Evolutionary conservation across 805 yeast genomes (phyloP).

Genomic region (Kazachstania africana): DNA sequence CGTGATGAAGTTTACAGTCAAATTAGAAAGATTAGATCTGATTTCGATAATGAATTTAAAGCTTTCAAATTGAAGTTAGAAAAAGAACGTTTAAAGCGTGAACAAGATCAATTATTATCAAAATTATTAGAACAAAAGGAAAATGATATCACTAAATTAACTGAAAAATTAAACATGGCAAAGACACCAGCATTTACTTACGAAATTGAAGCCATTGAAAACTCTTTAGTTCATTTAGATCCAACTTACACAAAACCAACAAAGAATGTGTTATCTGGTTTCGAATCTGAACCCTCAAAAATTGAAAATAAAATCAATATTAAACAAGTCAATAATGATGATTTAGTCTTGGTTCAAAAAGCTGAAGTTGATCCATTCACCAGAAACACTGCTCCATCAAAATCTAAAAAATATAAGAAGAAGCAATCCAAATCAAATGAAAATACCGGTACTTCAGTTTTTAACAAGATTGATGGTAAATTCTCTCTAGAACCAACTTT

Average conservation of each 20-base stretch:
- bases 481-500: conserved; percentile 73
- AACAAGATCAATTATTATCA: conserved; percentile 39
- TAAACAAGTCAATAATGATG: conserved; percentile 53
- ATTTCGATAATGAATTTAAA: conserved; percentile 63
- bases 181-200: conserved; percentile 71
- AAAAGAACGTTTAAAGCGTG: conserved; percentile 62
- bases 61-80: conserved; percentile 58
- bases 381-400: conserved; percentile 32
- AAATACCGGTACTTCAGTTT: conserved; percentile 2
- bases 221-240: conserved; percentile 62
- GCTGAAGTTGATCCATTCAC: conserved; percentile 48
- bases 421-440: conserved; percentile 18
- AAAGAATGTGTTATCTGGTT: conserved; percentile 21
- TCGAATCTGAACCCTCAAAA: conserved; percentile 21
- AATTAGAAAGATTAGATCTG: conserved; percentile 58
- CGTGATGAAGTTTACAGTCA: conserved; percentile 57
- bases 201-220: conserved; percentile 69
- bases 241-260: conserved; percentile 51
- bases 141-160: conserved; percentile 48
- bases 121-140: conserved; percentile 38
- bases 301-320: conserved; percentile 22
- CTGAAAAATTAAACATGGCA: conserved; percentile 60
- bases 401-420: conserved; percentile 41
- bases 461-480: conserved; percentile 25
- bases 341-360: conserved; percentile 32